Conservation (phyloP, 1,139 yeast genomes). For the Taiozyma sp. region DNA sequence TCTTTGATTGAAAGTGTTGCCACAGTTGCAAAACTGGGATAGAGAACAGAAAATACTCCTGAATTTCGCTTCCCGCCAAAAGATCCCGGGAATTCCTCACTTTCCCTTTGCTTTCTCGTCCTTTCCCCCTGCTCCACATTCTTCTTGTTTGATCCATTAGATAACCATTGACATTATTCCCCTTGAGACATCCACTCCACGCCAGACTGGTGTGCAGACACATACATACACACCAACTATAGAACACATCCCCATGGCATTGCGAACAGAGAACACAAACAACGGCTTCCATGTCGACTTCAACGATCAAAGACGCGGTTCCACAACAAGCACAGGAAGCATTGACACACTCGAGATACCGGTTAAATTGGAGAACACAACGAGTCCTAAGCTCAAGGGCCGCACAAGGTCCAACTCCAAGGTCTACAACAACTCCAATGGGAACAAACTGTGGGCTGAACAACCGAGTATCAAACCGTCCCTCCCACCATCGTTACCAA, state of each 20-base stretch:
- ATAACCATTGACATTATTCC: no score
- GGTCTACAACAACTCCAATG: constrained; percentile 12
- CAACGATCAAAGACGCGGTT: not conserved
- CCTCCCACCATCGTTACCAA: not conserved
- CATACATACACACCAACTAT: not conserved
- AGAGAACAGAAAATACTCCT: no score
- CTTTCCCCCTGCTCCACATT: no score
- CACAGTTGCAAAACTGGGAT: no score
- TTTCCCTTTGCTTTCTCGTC: no score
- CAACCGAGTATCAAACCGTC: not conserved
- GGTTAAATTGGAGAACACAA: constrained; percentile 8
- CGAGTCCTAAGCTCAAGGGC: constrained; percentile 5
- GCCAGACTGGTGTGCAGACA: no score
- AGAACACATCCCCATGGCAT: constrained; percentile 1
- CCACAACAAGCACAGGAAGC: not conserved
- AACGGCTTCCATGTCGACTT: not conserved
- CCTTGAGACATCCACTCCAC: no score
- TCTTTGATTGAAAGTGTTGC: no score
- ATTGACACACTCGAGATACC: constrained; percentile 14
- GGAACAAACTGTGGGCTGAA: not conserved
- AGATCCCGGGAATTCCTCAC: no score
- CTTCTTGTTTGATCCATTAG: no score
- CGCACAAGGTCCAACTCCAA: constrained; percentile 21
- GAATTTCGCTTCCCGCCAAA: no score
- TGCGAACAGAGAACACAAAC: constrained; percentile 1